Conservation (phyloP, 495 filamentous ascomycete species). For the Penicillium pulvis region DNA sequence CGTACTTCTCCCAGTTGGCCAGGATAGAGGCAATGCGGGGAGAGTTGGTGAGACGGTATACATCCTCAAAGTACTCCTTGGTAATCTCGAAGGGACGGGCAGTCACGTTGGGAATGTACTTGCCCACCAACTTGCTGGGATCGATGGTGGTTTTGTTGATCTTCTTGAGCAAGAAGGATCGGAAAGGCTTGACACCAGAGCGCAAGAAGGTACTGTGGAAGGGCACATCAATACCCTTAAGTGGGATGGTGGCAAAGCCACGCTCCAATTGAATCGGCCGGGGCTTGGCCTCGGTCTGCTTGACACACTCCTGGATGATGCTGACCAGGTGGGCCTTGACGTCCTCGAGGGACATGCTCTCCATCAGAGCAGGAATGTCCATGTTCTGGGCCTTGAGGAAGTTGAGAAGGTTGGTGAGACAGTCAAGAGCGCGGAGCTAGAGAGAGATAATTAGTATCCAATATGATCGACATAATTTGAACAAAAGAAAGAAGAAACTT, state of each 20-base stretch:
- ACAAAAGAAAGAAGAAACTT: slow-evolving; percentile 20
- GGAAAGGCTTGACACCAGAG: slow-evolving; percentile 97
- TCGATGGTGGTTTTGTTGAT: slow-evolving; percentile 98
- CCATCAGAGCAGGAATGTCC: slow-evolving; percentile 89
- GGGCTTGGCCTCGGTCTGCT: slow-evolving; percentile 84
- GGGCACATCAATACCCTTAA: slow-evolving; percentile 95
- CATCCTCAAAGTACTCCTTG: slow-evolving; percentile 99
- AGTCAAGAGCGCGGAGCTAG: slow-evolving; percentile 88
- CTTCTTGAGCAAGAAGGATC: slow-evolving; percentile 96
- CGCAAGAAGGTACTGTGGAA: slow-evolving; percentile 99
- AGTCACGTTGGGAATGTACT: slow-evolving; percentile 99
- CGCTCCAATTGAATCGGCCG: slow-evolving; percentile 85
- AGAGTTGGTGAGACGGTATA: slow-evolving; percentile 89
- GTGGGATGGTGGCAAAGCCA: slow-evolving; percentile 94
- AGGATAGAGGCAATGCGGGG: slow-evolving; percentile 88
- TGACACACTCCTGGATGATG: slow-evolving; percentile 82
- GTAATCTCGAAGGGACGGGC: slow-evolving; percentile 92
- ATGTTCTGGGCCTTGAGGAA: slow-evolving; percentile 94
- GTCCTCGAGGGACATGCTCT: slow-evolving; percentile 76
- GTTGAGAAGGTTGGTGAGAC: slow-evolving; percentile 88
- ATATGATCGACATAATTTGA: background rate
- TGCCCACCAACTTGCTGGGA: slow-evolving; percentile 91
- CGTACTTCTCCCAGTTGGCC: slow-evolving; percentile 78
- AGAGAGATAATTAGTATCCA: slow-evolving; percentile 29
- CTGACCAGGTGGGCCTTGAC: slow-evolving; percentile 82